Evolutionary conservation across 441 rosid genomes (phyloP).

Genomic region (Corymbia citriodora): DNA sequence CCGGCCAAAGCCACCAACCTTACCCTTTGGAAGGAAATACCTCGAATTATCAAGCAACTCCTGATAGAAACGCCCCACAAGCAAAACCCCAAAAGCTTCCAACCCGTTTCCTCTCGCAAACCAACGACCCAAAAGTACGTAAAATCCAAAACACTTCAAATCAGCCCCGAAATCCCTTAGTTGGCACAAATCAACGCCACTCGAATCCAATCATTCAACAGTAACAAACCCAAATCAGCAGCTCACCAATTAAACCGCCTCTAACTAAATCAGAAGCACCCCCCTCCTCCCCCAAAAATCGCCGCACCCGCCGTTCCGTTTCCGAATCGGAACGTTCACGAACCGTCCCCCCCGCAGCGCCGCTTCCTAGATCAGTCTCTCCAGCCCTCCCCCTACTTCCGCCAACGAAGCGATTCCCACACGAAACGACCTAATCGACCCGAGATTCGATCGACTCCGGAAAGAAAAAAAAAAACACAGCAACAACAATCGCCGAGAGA

Average conservation of each 20-base stretch:
- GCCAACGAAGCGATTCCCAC: not conserved
- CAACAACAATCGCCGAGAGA: not conserved
- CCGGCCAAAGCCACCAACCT: conserved; percentile 2
- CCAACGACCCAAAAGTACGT: not conserved
- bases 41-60: conserved; percentile 9
- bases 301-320: not conserved
- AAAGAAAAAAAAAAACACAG: not conserved
- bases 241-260: not conserved
- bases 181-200: not conserved
- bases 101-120: not conserved
- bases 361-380: not conserved
- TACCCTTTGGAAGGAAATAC: not conserved
- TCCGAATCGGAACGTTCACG: not conserved
- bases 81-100: conserved; percentile 3
- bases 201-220: not conserved
- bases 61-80: conserved; percentile 3
- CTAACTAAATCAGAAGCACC: not conserved
- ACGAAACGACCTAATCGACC: conserved; percentile 1
- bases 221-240: not conserved
- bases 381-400: not conserved
- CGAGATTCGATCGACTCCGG: not conserved
- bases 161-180: not conserved
- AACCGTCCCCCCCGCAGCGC: not conserved
- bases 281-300: not conserved
- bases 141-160: not conserved